A percentile compares a stretch with the other conserved stretches of the same genome.
Conservation (phyloP, 768 basidiomycete genomes). For the Leccinum boreale region DNA sequence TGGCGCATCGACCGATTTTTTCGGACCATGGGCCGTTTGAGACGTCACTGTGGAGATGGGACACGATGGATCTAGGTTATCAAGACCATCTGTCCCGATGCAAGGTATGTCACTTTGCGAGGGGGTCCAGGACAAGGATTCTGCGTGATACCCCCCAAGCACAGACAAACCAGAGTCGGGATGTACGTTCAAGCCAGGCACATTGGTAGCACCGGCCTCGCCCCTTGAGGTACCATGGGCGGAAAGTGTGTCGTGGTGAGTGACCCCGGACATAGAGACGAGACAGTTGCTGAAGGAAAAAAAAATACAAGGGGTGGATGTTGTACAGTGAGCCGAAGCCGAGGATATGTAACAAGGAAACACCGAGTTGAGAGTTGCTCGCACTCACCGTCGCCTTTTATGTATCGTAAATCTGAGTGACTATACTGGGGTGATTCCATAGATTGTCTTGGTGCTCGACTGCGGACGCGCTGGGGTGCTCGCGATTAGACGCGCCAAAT, state of each 20-base stretch:
- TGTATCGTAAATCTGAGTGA: background rate
- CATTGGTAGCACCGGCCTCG: background rate
- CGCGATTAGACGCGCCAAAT: slow-evolving; percentile 8
- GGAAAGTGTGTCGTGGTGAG: background rate
- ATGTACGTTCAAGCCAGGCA: background rate
- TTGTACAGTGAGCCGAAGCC: background rate
- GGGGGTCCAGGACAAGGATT: background rate
- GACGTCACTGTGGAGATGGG: slow-evolving; percentile 5
- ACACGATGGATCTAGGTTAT: slow-evolving; percentile 1
- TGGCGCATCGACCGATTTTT: background rate
- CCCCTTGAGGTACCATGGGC: background rate
- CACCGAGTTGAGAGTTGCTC: background rate
- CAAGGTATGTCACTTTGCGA: background rate
- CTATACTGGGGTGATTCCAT: background rate
- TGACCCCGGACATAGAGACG: background rate
- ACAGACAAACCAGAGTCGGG: background rate
- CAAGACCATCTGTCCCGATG: background rate
- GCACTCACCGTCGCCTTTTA: slow-evolving; percentile 10
- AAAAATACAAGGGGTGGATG: slow-evolving; percentile 3
- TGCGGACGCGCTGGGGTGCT: background rate
- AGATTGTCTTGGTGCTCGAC: background rate
- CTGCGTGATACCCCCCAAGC: background rate
- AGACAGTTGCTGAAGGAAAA: background rate
- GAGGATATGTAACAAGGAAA: background rate
- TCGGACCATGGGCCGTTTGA: background rate